phyloP scores from a whole-genome alignment of 768 basidiomycete species.

The Mrakia frigida region DNA sequence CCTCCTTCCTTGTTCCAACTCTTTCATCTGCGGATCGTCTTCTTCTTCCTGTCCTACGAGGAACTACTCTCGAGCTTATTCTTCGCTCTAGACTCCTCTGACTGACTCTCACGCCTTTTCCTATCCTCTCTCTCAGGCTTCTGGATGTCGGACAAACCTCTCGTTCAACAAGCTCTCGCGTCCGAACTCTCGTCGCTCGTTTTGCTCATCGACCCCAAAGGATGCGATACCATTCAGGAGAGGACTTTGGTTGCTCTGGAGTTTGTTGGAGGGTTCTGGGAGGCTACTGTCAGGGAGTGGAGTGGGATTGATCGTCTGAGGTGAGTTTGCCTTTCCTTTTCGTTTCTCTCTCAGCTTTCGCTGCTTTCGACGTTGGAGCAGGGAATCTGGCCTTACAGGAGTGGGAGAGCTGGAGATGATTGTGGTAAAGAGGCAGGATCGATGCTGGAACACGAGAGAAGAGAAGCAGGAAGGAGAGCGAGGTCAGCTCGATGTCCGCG shows the following conservation, averaged over 20 bases:
- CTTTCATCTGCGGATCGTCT: too few relatives aligned
- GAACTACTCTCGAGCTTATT: neutral
- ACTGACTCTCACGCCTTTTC: neutral
- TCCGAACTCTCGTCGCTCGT: conserved; percentile 75
- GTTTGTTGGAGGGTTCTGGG: conserved; percentile 89
- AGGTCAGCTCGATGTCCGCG: neutral
- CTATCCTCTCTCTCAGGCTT: conserved; percentile 57
- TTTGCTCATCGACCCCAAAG: conserved; percentile 57
- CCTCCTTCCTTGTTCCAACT: too few relatives aligned
- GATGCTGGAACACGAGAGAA: too few relatives aligned
- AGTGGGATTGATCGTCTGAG: conserved; percentile 81
- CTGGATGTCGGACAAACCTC: conserved; percentile 99
- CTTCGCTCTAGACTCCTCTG: neutral
- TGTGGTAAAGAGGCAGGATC: too few relatives aligned
- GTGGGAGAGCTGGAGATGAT: too few relatives aligned
- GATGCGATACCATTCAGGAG: conserved; percentile 19
- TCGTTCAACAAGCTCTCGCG: conserved; percentile 88
- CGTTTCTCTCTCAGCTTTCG: too few relatives aligned
- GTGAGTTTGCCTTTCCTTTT: conserved; percentile 49
- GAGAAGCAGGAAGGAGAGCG: too few relatives aligned
- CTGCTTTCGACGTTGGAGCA: too few relatives aligned
- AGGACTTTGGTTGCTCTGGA: conserved; percentile 54
- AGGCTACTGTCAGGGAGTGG: conserved; percentile 85
- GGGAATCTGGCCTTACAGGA: too few relatives aligned
- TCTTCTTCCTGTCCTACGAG: too few relatives aligned